These are phyloP conservation scores for Podila horticola DNA, from an alignment of 192 early-diverging fungal genomes.

Conservation along the genomic window DNA sequence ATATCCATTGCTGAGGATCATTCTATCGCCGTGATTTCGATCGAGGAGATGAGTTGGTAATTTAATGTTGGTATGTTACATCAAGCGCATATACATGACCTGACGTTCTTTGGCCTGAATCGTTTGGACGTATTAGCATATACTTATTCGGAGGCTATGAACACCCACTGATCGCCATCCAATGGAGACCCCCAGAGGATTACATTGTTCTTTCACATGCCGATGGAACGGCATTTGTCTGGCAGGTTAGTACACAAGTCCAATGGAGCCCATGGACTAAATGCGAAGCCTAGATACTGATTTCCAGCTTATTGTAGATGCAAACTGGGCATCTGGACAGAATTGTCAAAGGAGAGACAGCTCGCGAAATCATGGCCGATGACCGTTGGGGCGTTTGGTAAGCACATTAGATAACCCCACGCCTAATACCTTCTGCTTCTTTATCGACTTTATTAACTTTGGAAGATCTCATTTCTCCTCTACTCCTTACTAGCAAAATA, in stretches of 20 bases:
- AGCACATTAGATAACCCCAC: not conserved
- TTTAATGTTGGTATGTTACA: not conserved
- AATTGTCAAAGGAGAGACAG: conserved; percentile 61
- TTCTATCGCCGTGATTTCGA: conserved; percentile 74
- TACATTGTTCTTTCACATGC: conserved; percentile 69
- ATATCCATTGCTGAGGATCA: conserved; percentile 77
- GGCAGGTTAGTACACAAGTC: conserved; percentile 69
- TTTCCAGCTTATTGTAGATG: conserved; percentile 51
- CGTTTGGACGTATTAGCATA: conserved; percentile 44
- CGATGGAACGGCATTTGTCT: conserved; percentile 75
- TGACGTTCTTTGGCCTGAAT: not conserved
- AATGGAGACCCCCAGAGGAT: conserved; percentile 77
- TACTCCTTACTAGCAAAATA: conserved; percentile 27
- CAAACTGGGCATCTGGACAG: conserved; percentile 83
- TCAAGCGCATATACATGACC: not conserved
- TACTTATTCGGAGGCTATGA: conserved; percentile 73
- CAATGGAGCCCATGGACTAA: too few relatives aligned
- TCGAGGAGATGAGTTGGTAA: conserved; percentile 80
- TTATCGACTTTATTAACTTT: not conserved
- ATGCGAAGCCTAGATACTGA: not conserved
- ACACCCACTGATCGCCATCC: conserved; percentile 61
- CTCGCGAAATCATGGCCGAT: conserved; percentile 67
- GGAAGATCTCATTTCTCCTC: not conserved
- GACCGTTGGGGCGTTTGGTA: conserved; percentile 63
- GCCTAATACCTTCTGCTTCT: not conserved